A percentile compares a stretch with the other conserved stretches of the same genome.
Conservation (phyloP, 768 basidiomycete species). For the Mycena latifolia region DNA sequence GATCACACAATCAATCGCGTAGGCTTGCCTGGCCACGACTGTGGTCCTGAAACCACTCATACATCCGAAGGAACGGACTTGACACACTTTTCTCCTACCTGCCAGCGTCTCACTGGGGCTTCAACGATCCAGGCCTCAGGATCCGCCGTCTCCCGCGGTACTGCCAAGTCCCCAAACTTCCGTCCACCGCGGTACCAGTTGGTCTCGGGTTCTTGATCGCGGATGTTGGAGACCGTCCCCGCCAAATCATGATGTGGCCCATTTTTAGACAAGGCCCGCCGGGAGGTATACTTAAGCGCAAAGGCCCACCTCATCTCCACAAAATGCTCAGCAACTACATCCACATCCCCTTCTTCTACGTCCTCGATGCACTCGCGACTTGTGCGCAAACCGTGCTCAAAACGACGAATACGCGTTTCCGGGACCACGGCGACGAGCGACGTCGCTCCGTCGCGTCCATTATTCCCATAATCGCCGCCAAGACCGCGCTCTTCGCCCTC, state of each 20-base stretch:
- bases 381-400: neutral
- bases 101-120: no score
- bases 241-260: neutral
- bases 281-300: neutral
- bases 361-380: neutral
- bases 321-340: neutral
- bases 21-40: no score
- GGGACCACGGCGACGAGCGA: conserved; percentile 17
- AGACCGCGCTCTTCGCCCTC: conserved; percentile 3
- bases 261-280: no score
- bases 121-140: no score
- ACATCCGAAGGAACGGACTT: no score
- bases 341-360: neutral
- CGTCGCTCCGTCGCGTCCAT: conserved; percentile 23
- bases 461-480: conserved; percentile 8
- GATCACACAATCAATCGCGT: no score
- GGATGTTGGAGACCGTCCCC: neutral
- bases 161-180: no score
- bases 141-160: no score
- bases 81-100: no score
- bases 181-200: no score
- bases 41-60: no score
- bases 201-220: no score
- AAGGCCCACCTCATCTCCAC: neutral
- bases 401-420: conserved; percentile 1